These are phyloP conservation scores for Tuber microsphaerosporum DNA, from an alignment of 495 filamentous ascomycete species.

Conservation along the genomic window DNA sequence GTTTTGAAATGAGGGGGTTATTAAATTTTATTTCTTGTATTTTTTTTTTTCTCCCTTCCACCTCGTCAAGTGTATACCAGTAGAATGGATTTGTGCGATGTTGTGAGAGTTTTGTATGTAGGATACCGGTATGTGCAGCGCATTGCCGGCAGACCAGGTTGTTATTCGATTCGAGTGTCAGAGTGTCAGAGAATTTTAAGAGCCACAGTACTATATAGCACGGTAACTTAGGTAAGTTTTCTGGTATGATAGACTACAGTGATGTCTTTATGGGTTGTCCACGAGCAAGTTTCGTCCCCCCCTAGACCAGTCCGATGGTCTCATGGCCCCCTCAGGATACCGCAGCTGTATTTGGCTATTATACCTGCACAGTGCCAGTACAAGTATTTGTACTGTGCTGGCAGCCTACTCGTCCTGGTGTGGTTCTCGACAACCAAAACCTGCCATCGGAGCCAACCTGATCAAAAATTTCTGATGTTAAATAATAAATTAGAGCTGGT, in stretches of 20 bases:
- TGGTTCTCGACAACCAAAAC: no score
- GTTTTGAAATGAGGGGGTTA: background rate
- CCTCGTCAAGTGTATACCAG: background rate
- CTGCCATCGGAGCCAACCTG: no score
- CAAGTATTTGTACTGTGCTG: no score
- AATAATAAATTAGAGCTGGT: no score
- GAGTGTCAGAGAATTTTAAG: background rate
- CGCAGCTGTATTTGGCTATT: no score
- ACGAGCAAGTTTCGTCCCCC: background rate
- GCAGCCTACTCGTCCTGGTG: no score
- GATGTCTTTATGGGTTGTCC: background rate
- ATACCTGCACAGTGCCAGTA: no score
- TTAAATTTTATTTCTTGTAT: background rate
- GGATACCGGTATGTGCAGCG: background rate
- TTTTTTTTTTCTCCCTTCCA: background rate
- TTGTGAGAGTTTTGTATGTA: background rate
- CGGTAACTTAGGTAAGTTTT: background rate
- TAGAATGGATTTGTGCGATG: background rate
- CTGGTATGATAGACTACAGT: background rate
- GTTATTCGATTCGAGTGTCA: background rate
- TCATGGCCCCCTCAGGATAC: background rate
- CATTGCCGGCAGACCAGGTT: background rate
- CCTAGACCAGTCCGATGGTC: background rate
- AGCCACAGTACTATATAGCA: background rate
- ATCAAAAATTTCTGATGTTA: no score